Conservation (phyloP, 2,329 filamentous ascomycete species). For the Colletotrichum neosansevieriae region DNA sequence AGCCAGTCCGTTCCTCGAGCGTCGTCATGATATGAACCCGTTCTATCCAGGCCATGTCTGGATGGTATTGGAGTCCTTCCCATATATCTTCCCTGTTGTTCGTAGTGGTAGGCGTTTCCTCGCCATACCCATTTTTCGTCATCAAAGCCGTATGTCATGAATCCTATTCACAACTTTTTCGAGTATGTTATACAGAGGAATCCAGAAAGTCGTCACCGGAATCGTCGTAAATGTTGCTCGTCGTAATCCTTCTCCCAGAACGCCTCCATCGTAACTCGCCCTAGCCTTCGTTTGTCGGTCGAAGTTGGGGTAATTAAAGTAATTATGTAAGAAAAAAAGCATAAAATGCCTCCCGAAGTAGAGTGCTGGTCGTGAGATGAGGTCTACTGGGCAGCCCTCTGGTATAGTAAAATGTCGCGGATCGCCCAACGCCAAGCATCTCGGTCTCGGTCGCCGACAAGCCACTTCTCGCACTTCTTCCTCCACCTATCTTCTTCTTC, state of each 20-base stretch:
- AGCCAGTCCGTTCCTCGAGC: slow-evolving; percentile 15
- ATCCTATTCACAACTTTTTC: slow-evolving; percentile 29
- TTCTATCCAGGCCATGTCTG: slow-evolving; percentile 27
- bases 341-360: slow-evolving; percentile 33
- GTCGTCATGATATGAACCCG: slow-evolving; percentile 11
- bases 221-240: slow-evolving; percentile 39
- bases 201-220: slow-evolving; percentile 40
- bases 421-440: slow-evolving; percentile 84
- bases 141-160: slow-evolving; percentile 38
- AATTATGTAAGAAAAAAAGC: slow-evolving; percentile 23
- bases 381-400: slow-evolving; percentile 40
- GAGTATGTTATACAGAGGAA: slow-evolving; percentile 40
- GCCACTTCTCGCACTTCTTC: slow-evolving; percentile 89
- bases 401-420: slow-evolving; percentile 66
- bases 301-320: slow-evolving; percentile 32
- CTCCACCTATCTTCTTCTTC: slow-evolving; percentile 95
- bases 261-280: slow-evolving; percentile 35
- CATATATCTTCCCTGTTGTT: slow-evolving; percentile 30
- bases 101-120: slow-evolving; percentile 33
- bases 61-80: slow-evolving; percentile 35
- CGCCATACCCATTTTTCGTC: slow-evolving; percentile 33
- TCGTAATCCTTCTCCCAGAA: slow-evolving; percentile 34
- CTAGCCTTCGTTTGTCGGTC: slow-evolving; percentile 14
- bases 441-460: slow-evolving; percentile 68
- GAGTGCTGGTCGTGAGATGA: slow-evolving; percentile 27